Conservation (phyloP, 73 alveolate genomes). For the Halteria grandinella region DNA sequence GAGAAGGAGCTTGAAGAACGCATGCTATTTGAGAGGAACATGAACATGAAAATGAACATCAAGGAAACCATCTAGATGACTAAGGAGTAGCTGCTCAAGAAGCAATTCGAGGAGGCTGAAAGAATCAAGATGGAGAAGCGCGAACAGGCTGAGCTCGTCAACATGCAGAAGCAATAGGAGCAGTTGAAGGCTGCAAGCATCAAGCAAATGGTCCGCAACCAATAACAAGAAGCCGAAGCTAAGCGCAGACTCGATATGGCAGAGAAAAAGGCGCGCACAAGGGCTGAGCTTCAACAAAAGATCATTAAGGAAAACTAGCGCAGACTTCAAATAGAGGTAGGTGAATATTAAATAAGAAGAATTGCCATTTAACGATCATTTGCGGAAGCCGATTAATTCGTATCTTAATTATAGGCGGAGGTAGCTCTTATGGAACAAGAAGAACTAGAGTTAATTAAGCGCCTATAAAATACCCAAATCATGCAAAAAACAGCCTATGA, state of each 20-base stretch:
- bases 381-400: too few relatives aligned
- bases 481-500: slow-evolving; percentile 33
- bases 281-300: slow-evolving; percentile 6
- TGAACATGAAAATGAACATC: background rate
- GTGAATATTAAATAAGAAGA: background rate
- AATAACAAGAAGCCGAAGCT: slow-evolving; percentile 17
- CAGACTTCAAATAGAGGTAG: slow-evolving; percentile 20
- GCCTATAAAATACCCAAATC: slow-evolving; percentile 7
- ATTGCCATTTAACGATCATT: too few relatives aligned
- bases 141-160: slow-evolving; percentile 35
- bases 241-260: background rate
- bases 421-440: slow-evolving; percentile 24
- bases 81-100: slow-evolving; percentile 7
- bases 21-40: slow-evolving; percentile 5
- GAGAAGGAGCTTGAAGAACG: slow-evolving; percentile 12
- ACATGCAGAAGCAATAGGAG: slow-evolving; percentile 47
- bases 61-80: slow-evolving; percentile 20
- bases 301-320: slow-evolving; percentile 10
- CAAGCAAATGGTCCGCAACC: slow-evolving; percentile 55
- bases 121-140: slow-evolving; percentile 30
- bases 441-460: slow-evolving; percentile 19
- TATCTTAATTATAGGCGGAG: background rate
- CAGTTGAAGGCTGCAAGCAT: slow-evolving; percentile 12
- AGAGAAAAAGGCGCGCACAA: slow-evolving; percentile 34
- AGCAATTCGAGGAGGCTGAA: slow-evolving; percentile 33